Conservation (phyloP, 1,139 yeast genomes). For the Diutina neorugosa region DNA sequence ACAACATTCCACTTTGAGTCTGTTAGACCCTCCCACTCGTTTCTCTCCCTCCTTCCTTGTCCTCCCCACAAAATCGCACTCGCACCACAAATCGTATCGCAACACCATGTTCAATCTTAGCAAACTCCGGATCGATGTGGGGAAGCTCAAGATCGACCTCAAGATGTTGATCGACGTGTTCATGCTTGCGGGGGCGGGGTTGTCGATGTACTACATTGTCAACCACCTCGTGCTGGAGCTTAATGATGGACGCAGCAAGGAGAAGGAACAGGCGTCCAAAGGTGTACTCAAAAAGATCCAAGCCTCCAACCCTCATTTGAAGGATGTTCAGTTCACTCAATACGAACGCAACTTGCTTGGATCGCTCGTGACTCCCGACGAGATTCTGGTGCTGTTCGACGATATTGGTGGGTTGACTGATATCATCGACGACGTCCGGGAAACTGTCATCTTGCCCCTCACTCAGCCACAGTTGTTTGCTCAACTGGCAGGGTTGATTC, state of each 20-base stretch:
- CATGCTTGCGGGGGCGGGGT: slow-evolving; percentile 70
- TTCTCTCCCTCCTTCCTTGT: neutral
- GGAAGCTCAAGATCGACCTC: slow-evolving; percentile 37
- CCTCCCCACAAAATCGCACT: neutral
- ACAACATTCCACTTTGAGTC: no score
- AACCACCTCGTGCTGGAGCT: slow-evolving; percentile 31
- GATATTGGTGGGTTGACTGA: slow-evolving; percentile 85
- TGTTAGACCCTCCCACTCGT: no score
- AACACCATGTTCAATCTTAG: slow-evolving; percentile 14
- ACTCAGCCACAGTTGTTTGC: slow-evolving; percentile 59
- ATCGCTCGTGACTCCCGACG: slow-evolving; percentile 76
- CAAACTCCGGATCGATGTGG: slow-evolving; percentile 24
- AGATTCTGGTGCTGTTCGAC: slow-evolving; percentile 57
- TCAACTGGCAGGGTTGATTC: slow-evolving; percentile 52
- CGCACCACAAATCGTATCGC: neutral
- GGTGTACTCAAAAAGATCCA: slow-evolving; percentile 50
- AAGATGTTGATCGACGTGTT: slow-evolving; percentile 55
- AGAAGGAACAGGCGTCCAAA: slow-evolving; percentile 55
- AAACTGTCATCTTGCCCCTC: slow-evolving; percentile 79
- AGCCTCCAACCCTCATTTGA: slow-evolving; percentile 45
- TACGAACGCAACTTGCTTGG: slow-evolving; percentile 70
- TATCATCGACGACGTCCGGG: slow-evolving; percentile 74
- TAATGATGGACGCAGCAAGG: slow-evolving; percentile 48
- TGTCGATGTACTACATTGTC: slow-evolving; percentile 63
- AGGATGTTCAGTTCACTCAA: slow-evolving; percentile 45